phyloP scores from a whole-genome alignment of 2,329 filamentous ascomycete genomes.

The Colletotrichum abscissum region DNA sequence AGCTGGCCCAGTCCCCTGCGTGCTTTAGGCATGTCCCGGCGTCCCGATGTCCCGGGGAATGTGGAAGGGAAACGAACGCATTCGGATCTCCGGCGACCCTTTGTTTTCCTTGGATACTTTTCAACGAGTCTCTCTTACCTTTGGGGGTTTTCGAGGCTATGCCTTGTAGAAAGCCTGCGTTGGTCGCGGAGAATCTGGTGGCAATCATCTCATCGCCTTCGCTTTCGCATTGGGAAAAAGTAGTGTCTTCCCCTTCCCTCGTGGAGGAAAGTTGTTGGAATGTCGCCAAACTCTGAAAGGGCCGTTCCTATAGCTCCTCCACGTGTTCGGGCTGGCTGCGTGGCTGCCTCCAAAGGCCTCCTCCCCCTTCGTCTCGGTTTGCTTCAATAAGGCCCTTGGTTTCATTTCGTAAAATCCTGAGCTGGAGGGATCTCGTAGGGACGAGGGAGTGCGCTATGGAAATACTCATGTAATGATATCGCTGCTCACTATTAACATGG shows the following conservation, averaged over 20 bases:
- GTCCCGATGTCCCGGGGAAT: neutral
- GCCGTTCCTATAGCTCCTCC: neutral
- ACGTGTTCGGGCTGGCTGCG: neutral
- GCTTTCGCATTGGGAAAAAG: neutral
- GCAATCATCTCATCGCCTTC: neutral
- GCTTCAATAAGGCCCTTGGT: neutral
- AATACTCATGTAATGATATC: neutral
- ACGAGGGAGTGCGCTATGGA: neutral
- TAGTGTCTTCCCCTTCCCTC: neutral
- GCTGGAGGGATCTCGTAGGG: no score
- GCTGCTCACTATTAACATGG: no score
- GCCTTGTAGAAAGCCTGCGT: neutral
- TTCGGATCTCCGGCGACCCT: neutral
- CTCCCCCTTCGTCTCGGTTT: neutral
- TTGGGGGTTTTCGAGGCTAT: neutral
- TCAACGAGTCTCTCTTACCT: neutral
- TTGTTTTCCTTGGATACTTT: neutral
- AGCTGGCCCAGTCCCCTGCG: no score
- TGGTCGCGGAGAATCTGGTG: neutral
- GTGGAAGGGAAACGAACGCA: neutral
- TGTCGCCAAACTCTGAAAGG: neutral
- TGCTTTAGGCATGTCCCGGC: no score
- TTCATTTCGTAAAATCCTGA: neutral
- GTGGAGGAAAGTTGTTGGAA: neutral
- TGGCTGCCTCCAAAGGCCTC: neutral